Percentiles rank a stretch among this genome's conserved stretches.
These are phyloP conservation scores for Flaveria floridana DNA, from an alignment of 140 eudicot species.

Conservation along the genomic window DNA sequence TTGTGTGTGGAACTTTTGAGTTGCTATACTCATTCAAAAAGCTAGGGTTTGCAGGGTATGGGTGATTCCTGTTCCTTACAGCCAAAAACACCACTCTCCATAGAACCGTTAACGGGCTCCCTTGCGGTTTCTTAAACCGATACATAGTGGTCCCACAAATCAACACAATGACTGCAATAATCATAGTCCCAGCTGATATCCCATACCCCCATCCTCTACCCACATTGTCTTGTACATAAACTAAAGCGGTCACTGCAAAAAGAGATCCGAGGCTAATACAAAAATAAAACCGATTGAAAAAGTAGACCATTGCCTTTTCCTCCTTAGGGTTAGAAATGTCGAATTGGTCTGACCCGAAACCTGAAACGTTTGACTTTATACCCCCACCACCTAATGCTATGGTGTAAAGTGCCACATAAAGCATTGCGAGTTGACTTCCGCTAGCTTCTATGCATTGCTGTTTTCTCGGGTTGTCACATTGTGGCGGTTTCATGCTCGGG, in stretches of 20 bases:
- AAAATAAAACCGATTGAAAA: constrained; percentile 87
- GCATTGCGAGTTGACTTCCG: constrained; percentile 68
- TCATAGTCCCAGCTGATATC: constrained; percentile 87
- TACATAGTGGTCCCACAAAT: constrained; percentile 65
- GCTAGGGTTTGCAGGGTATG: constrained; percentile 52
- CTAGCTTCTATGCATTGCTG: constrained; percentile 64
- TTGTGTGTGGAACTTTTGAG: constrained; percentile 61
- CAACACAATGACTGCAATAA: constrained; percentile 65
- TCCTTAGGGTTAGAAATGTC: constrained; percentile 71
- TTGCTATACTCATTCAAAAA: constrained; percentile 53
- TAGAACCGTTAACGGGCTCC: constrained; percentile 85
- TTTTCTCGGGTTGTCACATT: constrained; percentile 44
- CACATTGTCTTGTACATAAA: constrained; percentile 87
- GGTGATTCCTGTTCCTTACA: constrained; percentile 52
- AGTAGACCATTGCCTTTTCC: constrained; percentile 76
- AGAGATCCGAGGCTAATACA: constrained; percentile 84
- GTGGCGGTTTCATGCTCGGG: constrained; percentile 84
- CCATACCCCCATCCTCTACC: constrained; percentile 95
- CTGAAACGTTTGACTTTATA: constrained; percentile 91
- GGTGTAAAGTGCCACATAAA: constrained; percentile 82
- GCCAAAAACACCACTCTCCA: constrained; percentile 81
- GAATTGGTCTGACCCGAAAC: constrained; percentile 94
- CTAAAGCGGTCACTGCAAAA: constrained; percentile 79
- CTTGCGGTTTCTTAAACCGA: constrained; percentile 73
- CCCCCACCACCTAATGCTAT: constrained; percentile 94